Conservation (phyloP, 2,329 filamentous ascomycete genomes). For the Escovopsis sp. region DNA sequence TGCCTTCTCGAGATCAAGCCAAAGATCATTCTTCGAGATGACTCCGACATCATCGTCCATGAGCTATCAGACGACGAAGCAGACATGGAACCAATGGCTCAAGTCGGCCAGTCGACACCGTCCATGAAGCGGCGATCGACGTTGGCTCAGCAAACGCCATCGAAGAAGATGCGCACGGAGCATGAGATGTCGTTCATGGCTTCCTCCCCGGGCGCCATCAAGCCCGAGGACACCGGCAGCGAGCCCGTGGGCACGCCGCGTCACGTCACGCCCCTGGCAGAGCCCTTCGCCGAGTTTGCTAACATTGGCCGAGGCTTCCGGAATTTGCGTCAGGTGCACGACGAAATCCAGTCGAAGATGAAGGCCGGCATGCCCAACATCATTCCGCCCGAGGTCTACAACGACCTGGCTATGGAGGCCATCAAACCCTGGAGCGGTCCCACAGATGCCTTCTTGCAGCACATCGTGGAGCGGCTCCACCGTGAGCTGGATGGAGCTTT, state of each 20-base stretch:
- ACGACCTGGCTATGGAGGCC: slow-evolving; percentile 39
- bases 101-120: slow-evolving; percentile 11
- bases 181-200: slow-evolving; percentile 4
- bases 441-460: slow-evolving; percentile 30
- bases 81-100: slow-evolving; percentile 13
- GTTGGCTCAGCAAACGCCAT: slow-evolving; percentile 15
- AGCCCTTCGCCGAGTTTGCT: slow-evolving; percentile 25
- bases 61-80: slow-evolving; percentile 25
- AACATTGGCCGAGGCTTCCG: slow-evolving; percentile 25
- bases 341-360: slow-evolving; percentile 37
- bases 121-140: slow-evolving; percentile 16
- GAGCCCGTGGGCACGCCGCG: slow-evolving; percentile 4
- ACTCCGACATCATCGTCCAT: slow-evolving; percentile 18
- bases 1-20: slow-evolving; percentile 32
- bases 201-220: slow-evolving; percentile 14
- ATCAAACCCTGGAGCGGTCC: slow-evolving; percentile 43
- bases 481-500: slow-evolving; percentile 31
- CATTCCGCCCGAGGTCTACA: slow-evolving; percentile 43
- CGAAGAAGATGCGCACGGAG: slow-evolving; percentile 17
- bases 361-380: slow-evolving; percentile 42
- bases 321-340: slow-evolving; percentile 34
- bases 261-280: slow-evolving; percentile 10
- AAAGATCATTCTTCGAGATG: slow-evolving; percentile 26
- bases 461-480: slow-evolving; percentile 33
- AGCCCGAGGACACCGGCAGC: slow-evolving; percentile 21